Conservation (phyloP, 2,329 filamentous ascomycete species). For the Colletotrichum somersetense region DNA sequence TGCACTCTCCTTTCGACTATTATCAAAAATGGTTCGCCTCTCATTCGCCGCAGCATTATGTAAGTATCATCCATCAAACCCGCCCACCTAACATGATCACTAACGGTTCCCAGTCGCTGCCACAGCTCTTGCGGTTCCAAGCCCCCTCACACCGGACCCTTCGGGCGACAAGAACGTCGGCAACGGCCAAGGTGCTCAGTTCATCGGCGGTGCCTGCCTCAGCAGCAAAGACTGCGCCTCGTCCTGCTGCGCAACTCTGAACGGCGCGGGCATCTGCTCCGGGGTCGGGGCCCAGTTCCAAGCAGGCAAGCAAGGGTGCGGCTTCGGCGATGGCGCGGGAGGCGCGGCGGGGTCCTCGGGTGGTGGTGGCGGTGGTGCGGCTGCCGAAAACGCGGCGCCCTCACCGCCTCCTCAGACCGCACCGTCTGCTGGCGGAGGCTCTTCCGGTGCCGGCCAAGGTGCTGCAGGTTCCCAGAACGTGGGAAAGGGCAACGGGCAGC, state of each 20-base stretch:
- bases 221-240: conserved; percentile 48
- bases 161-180: conserved; percentile 48
- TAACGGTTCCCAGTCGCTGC: conserved; percentile 39
- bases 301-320: conserved; percentile 48
- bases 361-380: background rate
- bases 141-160: conserved; percentile 46
- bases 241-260: conserved; percentile 44
- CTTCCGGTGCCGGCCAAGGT: background rate
- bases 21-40: conserved; percentile 39
- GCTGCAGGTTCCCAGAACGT: conserved; percentile 44
- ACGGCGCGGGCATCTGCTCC: conserved; percentile 48
- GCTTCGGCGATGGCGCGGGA: conserved; percentile 42
- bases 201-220: conserved; percentile 49
- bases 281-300: conserved; percentile 45
- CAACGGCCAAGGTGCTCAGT: conserved; percentile 47
- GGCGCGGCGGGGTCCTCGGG: background rate
- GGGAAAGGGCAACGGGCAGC: conserved; percentile 44
- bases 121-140: conserved; percentile 40
- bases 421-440: background rate
- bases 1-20: background rate
- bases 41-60: conserved; percentile 26
- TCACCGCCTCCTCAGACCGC: background rate
- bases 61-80: conserved; percentile 7
- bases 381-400: conserved; percentile 5
- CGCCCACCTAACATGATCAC: background rate